Evolutionary conservation across 2,329 filamentous ascomycete species (phyloP).

Genomic region (Lecanosticta acicola): DNA sequence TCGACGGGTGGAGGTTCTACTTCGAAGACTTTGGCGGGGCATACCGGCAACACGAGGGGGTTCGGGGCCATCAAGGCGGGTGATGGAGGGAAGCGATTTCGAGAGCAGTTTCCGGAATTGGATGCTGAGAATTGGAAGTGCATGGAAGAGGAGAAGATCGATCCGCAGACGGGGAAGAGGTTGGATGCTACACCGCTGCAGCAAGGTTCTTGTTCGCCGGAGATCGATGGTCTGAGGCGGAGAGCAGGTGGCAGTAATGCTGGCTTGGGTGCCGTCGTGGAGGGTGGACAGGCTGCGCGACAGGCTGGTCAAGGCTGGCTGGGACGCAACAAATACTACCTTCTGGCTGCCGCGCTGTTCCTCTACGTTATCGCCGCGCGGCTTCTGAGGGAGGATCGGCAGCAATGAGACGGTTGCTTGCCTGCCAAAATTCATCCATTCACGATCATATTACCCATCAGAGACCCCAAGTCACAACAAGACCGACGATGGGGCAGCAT

Average conservation of each 20-base stretch:
- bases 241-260: slow-evolving; percentile 35
- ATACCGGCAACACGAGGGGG: slow-evolving; percentile 49
- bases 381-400: slow-evolving; percentile 53
- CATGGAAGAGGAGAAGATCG: slow-evolving; percentile 79
- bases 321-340: slow-evolving; percentile 68
- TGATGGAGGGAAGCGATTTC: slow-evolving; percentile 87
- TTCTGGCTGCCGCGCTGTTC: slow-evolving; percentile 66
- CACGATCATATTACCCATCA: no score
- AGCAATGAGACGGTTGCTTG: no score
- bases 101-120: slow-evolving; percentile 80
- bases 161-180: slow-evolving; percentile 63
- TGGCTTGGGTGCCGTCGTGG: slow-evolving; percentile 61
- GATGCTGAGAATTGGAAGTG: slow-evolving; percentile 87
- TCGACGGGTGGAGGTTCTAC: slow-evolving; percentile 81
- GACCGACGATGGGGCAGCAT: no score
- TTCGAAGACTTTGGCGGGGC: slow-evolving; percentile 36
- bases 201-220: slow-evolving; percentile 51
- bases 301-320: slow-evolving; percentile 81
- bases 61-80: slow-evolving; percentile 78
- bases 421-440: no score
- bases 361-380: slow-evolving; percentile 78
- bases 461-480: no score
- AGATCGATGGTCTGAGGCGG: slow-evolving; percentile 58
- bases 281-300: slow-evolving; percentile 66
- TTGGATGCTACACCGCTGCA: slow-evolving; percentile 23